These are phyloP conservation scores for Diddensiella transvaalensis DNA, from an alignment of 805 yeast genomes.

Conservation along the genomic window DNA sequence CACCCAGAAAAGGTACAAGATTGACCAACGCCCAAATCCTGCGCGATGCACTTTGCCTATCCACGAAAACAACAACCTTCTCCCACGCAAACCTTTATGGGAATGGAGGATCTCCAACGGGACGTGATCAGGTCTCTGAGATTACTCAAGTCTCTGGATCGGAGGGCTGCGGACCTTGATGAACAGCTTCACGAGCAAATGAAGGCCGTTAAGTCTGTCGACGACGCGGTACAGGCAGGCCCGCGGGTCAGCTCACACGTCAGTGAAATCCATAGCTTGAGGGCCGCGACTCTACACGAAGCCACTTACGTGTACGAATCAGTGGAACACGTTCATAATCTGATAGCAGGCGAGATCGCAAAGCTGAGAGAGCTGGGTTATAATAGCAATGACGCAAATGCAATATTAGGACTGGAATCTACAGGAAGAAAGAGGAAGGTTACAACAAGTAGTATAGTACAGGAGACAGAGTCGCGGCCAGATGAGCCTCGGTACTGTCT, in stretches of 20 bases:
- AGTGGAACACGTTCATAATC: slow-evolving; percentile 12
- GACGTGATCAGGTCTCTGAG: slow-evolving; percentile 17
- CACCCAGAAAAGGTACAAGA: too few relatives aligned
- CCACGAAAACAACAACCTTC: too few relatives aligned
- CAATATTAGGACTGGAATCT: not conserved
- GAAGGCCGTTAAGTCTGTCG: not conserved
- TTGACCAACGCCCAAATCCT: too few relatives aligned
- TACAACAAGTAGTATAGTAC: not conserved
- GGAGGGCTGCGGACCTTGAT: slow-evolving; percentile 2
- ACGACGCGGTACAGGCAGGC: not conserved
- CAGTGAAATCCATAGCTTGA: slow-evolving; percentile 3
- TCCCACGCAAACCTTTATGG: too few relatives aligned
- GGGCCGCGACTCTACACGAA: slow-evolving; percentile 14
- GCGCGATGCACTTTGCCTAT: too few relatives aligned
- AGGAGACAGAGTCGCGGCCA: not conserved
- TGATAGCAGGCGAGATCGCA: slow-evolving; percentile 9
- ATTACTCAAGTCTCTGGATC: slow-evolving; percentile 18
- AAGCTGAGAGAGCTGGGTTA: slow-evolving; percentile 12
- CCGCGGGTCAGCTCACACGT: slow-evolving; percentile 1
- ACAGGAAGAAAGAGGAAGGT: not conserved
- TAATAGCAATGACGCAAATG: not conserved
- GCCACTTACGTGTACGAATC: slow-evolving; percentile 15
- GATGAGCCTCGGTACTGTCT: slow-evolving; percentile 40
- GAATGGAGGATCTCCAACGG: slow-evolving; percentile 15
- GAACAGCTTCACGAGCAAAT: slow-evolving; percentile 8